These are phyloP conservation scores for Oryza nivara DNA, from an alignment of 176 grass and related monocot species.

Conservation along the genomic window DNA sequence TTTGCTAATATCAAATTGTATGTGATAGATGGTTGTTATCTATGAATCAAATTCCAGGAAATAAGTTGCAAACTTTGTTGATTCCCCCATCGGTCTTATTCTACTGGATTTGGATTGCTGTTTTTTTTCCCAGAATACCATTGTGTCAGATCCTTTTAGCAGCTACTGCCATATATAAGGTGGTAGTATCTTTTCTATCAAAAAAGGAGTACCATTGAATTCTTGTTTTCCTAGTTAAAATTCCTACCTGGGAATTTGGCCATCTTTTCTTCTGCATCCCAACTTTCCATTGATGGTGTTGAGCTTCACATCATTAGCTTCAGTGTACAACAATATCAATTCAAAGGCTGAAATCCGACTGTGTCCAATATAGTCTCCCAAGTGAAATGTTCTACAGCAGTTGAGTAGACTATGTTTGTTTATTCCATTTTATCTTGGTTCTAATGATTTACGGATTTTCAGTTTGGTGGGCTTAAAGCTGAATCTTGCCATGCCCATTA, in stretches of 20 bases:
- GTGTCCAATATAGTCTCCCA: neutral
- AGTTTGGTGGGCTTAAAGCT: neutral
- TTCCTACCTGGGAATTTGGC: neutral
- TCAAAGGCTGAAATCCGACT: neutral
- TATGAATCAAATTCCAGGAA: neutral
- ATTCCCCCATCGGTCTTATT: neutral
- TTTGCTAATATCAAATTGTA: neutral
- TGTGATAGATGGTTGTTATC: neutral
- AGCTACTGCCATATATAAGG: neutral
- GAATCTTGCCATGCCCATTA: neutral
- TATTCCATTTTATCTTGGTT: neutral
- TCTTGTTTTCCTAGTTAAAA: neutral
- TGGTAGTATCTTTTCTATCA: neutral
- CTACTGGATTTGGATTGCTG: neutral
- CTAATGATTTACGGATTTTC: neutral
- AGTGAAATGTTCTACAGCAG: neutral
- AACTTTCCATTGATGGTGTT: too few relatives aligned
- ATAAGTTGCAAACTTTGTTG: conserved; percentile 6
- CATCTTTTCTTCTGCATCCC: too few relatives aligned
- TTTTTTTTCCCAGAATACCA: neutral
- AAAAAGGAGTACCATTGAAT: neutral
- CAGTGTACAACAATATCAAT: neutral
- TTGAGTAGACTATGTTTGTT: neutral
- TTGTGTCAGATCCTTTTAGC: neutral
- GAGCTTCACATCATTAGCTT: neutral